Evolutionary conservation across 1,284 basidiomycete species (phyloP), one percentile per base, ranked within the genome.

Genomic region (Neotropicomus parvogracilis): DNA sequence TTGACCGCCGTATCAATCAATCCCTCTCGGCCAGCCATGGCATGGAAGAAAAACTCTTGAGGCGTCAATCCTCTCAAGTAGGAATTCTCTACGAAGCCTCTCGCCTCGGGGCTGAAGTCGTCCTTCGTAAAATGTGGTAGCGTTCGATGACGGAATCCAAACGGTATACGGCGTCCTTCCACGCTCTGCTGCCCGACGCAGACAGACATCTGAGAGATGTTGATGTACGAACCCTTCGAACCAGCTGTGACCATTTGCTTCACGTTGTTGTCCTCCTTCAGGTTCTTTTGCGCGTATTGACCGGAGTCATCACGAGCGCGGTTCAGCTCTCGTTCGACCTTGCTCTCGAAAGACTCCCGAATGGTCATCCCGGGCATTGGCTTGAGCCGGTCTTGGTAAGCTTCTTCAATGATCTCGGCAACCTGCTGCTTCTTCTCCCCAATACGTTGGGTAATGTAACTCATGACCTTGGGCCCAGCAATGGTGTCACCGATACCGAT

Each of bases 211-310:
- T 99, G 97, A 17, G 97, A 99, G 65, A 99, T 98, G 73, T 99
- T 99, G 80, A 99, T 99, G 77, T 93, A 95, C 0, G 91, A 94
- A 72, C 95, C 95, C 73, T 99, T 99, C 24, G 97, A 97, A 36
- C 97, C 95, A 12, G 97, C 94, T 10, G 95, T 92, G 60, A 99
- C 95, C 97, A 99, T 99, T 80, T 99, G 95, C 79, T 99, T 99
- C 75, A 99, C 95, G 62, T 98, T 98, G 78, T 99, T 99, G 73
- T 95, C 94, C 67, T 93, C 91, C 75, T 97, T 97, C 78, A 99
- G 75, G 64, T 88, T 88, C 71, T 92, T 87, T 74, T 99, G 93
- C 14, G 95, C 97, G 45, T 89, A 90, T 64, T 92, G 91, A 77
- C 97, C 97, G 33, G 92, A 94, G 54, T 84, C 81, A 66, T 99